These are phyloP conservation scores for Elaeis oleifera DNA, from an alignment of 202 grass and related monocot species.

Conservation along the genomic window DNA sequence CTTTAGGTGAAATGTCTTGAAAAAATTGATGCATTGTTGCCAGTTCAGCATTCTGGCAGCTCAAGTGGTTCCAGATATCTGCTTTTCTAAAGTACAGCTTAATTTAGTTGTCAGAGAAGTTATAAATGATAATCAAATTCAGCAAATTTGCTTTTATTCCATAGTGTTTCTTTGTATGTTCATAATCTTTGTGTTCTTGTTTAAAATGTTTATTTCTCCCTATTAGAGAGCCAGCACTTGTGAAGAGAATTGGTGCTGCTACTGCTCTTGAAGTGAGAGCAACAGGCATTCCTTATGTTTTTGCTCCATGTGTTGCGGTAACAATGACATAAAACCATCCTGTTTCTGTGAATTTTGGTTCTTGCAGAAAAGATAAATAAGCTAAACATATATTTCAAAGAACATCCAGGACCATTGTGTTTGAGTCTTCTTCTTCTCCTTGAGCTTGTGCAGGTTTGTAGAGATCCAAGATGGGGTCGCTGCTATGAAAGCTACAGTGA, in stretches of 20 bases:
- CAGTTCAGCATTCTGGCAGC: too few relatives aligned
- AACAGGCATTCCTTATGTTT: slow-evolving; percentile 17
- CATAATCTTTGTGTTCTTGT: neutral
- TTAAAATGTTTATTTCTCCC: too few relatives aligned
- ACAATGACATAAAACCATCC: neutral
- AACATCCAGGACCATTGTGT: too few relatives aligned
- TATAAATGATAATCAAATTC: too few relatives aligned
- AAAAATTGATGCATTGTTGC: too few relatives aligned
- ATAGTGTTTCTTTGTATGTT: too few relatives aligned
- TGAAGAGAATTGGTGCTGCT: slow-evolving; percentile 15
- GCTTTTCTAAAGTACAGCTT: too few relatives aligned
- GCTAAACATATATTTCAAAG: neutral
- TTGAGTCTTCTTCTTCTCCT: neutral
- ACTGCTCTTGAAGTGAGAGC: slow-evolving; percentile 20
- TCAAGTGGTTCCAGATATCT: too few relatives aligned
- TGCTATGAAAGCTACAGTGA: slow-evolving; percentile 96
- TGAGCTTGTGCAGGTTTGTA: slow-evolving; percentile 50
- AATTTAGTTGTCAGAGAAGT: too few relatives aligned
- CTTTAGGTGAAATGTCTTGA: too few relatives aligned
- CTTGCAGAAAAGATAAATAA: too few relatives aligned
- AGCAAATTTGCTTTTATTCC: too few relatives aligned
- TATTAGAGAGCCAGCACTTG: slow-evolving; percentile 11
- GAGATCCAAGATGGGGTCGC: slow-evolving; percentile 79
- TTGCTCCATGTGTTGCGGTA: slow-evolving; percentile 18
- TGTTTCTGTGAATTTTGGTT: neutral